phyloP scores from a whole-genome alignment of 179 eudicot species.

The Gypsophila paniculata region DNA sequence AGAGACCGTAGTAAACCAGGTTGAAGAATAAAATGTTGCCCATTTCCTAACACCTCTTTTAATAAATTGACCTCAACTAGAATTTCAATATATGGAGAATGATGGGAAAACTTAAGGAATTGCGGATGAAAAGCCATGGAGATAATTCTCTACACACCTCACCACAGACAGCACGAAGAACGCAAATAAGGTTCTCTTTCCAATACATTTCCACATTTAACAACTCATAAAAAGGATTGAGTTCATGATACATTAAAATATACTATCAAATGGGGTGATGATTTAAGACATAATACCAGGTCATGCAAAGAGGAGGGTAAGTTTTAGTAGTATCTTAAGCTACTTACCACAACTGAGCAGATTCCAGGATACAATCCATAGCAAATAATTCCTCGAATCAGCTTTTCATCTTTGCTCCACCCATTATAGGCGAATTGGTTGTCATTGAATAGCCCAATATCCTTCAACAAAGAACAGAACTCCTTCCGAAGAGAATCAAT shows the following conservation, averaged over 20 bases:
- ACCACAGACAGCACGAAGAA: background rate
- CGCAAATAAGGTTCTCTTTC: background rate
- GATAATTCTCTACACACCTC: background rate
- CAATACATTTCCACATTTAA: background rate
- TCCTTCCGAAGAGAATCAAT: constrained; percentile 95
- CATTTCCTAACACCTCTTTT: constrained; percentile 2
- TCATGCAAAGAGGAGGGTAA: background rate
- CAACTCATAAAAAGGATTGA: background rate
- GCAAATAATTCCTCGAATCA: constrained; percentile 95
- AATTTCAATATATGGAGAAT: no score
- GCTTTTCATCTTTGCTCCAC: constrained; percentile 74
- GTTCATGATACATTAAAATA: background rate
- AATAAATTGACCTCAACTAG: background rate
- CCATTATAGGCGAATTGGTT: constrained; percentile 47
- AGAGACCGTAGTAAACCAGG: background rate
- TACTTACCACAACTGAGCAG: constrained; percentile 86
- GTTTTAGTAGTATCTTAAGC: constrained; percentile 1
- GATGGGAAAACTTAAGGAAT: background rate
- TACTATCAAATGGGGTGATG: background rate
- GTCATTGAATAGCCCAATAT: constrained; percentile 68
- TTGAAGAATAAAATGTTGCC: background rate
- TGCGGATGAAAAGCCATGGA: background rate
- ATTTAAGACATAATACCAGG: background rate
- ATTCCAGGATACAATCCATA: constrained; percentile 97
- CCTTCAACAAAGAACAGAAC: constrained; percentile 69